Evolutionary conservation across 352 stramenopile genomes (phyloP).

Genomic region (Pythium rishiriense): DNA sequence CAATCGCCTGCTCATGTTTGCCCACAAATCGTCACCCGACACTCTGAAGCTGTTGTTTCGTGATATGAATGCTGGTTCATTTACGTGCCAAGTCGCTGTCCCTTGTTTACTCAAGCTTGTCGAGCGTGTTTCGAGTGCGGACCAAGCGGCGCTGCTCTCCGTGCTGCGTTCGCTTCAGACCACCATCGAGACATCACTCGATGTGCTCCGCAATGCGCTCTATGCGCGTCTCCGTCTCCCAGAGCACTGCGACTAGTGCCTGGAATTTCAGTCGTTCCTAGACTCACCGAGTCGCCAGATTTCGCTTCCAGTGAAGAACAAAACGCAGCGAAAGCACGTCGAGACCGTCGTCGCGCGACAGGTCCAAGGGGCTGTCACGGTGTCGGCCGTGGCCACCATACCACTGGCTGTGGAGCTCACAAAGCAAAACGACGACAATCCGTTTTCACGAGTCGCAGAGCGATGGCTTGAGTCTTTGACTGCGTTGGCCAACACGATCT

Average conservation of each 20-base stretch:
- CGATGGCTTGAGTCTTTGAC: too few species aligned
- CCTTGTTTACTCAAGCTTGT: background rate
- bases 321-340: background rate
- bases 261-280: background rate
- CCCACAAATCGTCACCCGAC: background rate
- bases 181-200: background rate
- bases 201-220: background rate
- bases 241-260: background rate
- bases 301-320: background rate
- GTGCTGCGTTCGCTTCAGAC: background rate
- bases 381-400: background rate
- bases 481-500: too few species aligned
- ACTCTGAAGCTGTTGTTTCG: background rate
- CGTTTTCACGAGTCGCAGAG: background rate
- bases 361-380: background rate
- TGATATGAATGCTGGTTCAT: background rate
- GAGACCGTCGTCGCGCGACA: background rate
- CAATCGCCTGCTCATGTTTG: background rate
- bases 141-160: background rate
- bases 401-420: background rate
- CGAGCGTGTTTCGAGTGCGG: background rate
- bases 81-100: background rate
- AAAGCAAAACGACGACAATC: background rate
- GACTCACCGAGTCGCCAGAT: background rate
- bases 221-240: background rate